Evolutionary conservation across 495 filamentous ascomycete species (phyloP), one percentile per base, ranked within the genome.

Genomic region (Aspergillus panamensis): DNA sequence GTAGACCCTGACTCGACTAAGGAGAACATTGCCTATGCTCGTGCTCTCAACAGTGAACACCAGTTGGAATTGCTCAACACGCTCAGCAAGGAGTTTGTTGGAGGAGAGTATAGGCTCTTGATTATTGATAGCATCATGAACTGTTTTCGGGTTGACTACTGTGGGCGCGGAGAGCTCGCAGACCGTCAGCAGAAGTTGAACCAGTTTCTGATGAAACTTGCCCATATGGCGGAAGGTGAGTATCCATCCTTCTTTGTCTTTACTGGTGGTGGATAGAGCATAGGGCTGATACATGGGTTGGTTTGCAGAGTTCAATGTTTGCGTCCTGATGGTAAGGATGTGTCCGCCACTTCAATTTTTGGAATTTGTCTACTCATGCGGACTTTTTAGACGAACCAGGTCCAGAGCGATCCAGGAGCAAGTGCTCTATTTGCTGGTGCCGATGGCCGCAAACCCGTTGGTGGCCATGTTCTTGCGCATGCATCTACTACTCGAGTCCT

Each of bases 81-180:
- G 13, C 79, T 92, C 14, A 80, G 82, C 51, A 76, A 79, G 54
- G 82, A 82, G 62, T 90, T 92, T 73, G 80, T 82, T 21, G 82
- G 74, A 1, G 86, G 86, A 29, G 80, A 88, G 57, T 92, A 87
- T 68, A 80, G 87, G 21, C 80, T 92, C 45, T 77, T 92, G 25
- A 78, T 92, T 57, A 83, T 92, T 63, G 88, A 92, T 67, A 89
- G 85, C 67, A 87, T 91, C 62, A 90, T 91, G 83, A 84, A 87
- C 48, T 86, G 86, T 57, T 92, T 89, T 64, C 80, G 88, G 14
- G 86, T 88, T 21, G 88, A 91, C 66, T 92, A 83, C 62, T 79
- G 77, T 69, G 88, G 88, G 17, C 84, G 88, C 58, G 88, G 86
- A 19, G 88, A 92, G 65, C 78, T 91, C 54, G 84, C 85, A 13